phyloP scores from a whole-genome alignment of 352 stramenopile species.

The Elongisporangium prolatum region DNA sequence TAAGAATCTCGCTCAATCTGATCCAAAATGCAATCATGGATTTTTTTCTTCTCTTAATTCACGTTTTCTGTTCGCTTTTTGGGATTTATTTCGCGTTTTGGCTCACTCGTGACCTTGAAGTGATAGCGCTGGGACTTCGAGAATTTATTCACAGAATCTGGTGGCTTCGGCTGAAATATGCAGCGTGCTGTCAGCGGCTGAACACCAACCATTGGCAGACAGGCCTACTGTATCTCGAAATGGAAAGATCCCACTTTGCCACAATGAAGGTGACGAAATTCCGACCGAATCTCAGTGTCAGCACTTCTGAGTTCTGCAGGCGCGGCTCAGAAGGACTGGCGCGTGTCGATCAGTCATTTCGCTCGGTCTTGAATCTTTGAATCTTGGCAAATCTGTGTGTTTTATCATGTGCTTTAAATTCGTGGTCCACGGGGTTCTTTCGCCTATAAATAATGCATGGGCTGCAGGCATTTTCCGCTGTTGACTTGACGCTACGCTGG shows the following conservation, averaged over 20 bases:
- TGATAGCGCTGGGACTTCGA: background rate
- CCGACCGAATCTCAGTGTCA: background rate
- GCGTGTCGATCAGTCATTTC: background rate
- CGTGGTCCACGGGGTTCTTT: background rate
- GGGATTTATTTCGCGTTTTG: background rate
- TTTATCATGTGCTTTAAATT: conserved; percentile 1
- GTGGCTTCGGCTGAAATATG: too few relatives aligned
- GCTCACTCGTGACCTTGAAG: background rate
- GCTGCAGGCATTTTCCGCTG: background rate
- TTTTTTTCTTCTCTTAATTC: background rate
- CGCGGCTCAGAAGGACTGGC: background rate
- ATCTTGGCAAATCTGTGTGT: background rate
- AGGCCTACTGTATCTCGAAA: background rate
- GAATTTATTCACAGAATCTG: background rate
- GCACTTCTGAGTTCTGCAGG: background rate
- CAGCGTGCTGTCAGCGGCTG: background rate
- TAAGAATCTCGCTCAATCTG: conserved; percentile 30
- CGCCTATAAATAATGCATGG: background rate
- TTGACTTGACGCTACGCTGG: background rate
- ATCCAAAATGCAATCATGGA: background rate
- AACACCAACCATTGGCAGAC: background rate
- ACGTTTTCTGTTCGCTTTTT: background rate
- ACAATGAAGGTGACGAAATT: background rate
- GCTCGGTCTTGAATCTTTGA: background rate
- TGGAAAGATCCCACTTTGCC: background rate